Conservation (phyloP, 169 alveolate genomes). For the Plasmodium gallinaceum region DNA sequence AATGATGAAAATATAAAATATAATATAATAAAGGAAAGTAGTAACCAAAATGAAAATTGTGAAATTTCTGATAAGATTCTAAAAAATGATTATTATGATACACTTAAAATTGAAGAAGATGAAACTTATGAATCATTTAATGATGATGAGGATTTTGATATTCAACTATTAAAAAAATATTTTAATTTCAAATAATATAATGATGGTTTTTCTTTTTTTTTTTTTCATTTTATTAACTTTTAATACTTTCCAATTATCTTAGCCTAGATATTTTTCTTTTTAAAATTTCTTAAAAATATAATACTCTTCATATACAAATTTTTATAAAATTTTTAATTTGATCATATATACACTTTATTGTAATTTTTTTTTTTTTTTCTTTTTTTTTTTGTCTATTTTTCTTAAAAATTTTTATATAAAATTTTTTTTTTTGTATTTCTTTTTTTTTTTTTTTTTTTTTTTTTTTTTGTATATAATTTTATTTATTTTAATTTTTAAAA, state of each 20-base stretch:
- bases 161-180: constrained; percentile 71
- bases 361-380: no score
- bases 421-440: no score
- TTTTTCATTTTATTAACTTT: background rate
- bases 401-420: no score
- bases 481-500: no score
- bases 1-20: background rate
- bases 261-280: constrained; percentile 15
- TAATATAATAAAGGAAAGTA: background rate
- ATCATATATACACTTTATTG: no score
- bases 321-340: no score
- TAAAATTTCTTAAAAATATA: background rate
- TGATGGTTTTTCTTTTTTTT: background rate
- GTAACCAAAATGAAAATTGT: background rate
- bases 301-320: background rate
- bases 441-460: no score
- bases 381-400: no score
- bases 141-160: constrained; percentile 69
- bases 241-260: background rate
- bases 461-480: no score
- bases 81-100: constrained; percentile 9
- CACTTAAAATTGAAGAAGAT: constrained; percentile 16
- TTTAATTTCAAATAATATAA: constrained; percentile 35
- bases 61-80: background rate
- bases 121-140: constrained; percentile 43